These are phyloP conservation scores for Cryphonectria radicalis DNA, from an alignment of 2,329 filamentous ascomycete genomes.

Conservation along the genomic window DNA sequence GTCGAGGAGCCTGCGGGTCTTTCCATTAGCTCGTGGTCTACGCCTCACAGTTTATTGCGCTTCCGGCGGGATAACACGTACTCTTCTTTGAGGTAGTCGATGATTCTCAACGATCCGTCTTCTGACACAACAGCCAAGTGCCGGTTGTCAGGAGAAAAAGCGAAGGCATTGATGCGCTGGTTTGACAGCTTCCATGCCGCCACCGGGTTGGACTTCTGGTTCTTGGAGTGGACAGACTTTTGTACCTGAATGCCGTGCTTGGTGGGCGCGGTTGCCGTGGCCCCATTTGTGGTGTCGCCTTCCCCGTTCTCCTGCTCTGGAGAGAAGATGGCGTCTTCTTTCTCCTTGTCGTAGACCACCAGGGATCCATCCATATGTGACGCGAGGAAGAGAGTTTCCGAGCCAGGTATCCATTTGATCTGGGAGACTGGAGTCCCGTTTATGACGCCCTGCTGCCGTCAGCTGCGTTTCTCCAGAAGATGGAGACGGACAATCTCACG, in stretches of 20 bases:
- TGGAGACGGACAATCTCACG: constrained; percentile 48
- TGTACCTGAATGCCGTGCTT: constrained; percentile 67
- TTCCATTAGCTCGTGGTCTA: constrained; percentile 17
- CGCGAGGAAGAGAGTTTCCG: constrained; percentile 89
- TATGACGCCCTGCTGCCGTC: constrained; percentile 69
- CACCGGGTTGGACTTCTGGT: constrained; percentile 91
- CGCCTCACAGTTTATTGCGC: not conserved
- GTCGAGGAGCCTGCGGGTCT: constrained; percentile 69
- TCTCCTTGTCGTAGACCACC: constrained; percentile 96
- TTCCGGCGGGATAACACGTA: constrained; percentile 47
- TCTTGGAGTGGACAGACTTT: constrained; percentile 92
- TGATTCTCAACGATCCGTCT: constrained; percentile 85
- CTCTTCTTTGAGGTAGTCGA: constrained; percentile 92
- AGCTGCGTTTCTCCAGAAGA: constrained; percentile 26
- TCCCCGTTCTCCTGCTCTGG: constrained; percentile 79
- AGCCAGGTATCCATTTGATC: constrained; percentile 92
- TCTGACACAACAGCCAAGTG: constrained; percentile 91
- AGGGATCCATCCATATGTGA: constrained; percentile 90
- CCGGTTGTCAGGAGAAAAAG: constrained; percentile 87
- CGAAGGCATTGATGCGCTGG: constrained; percentile 86
- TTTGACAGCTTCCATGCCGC: constrained; percentile 92
- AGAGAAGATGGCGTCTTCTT: constrained; percentile 81
- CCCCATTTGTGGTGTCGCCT: constrained; percentile 44
- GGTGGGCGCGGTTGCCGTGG: constrained; percentile 40
- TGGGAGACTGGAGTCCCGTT: constrained; percentile 83